phyloP scores from a whole-genome alignment of 192 early-diverging fungal species.

The Gaertneriomyces sp. region DNA sequence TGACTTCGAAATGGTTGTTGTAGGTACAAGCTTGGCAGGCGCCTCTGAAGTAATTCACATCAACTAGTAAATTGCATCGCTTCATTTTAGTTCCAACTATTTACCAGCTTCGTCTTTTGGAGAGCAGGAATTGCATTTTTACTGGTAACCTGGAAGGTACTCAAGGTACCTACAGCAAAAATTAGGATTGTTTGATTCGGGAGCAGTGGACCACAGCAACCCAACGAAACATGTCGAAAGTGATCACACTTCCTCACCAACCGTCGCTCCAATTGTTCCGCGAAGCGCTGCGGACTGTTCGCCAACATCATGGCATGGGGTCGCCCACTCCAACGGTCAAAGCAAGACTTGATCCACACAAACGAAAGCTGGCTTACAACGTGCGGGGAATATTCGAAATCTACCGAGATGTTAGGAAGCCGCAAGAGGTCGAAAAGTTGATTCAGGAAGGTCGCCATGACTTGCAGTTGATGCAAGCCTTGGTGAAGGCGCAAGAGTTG shows the following conservation, averaged over 20 bases:
- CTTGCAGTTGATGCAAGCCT: constrained; percentile 1
- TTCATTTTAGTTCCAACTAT: too few species aligned
- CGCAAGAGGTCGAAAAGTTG: constrained; percentile 5
- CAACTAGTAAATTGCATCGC: too few species aligned
- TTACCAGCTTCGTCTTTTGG: too few species aligned
- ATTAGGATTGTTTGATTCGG: too few species aligned
- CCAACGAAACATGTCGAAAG: too few species aligned
- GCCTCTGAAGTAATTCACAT: too few species aligned
- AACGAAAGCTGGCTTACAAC: constrained; percentile 10
- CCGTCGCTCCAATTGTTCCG: constrained; percentile 18
- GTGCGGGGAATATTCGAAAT: constrained; percentile 20
- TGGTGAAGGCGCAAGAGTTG: constrained; percentile 11
- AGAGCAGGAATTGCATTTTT: too few species aligned
- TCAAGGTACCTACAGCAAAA: too few species aligned
- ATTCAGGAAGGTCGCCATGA: constrained; percentile 14
- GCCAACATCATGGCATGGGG: background rate
- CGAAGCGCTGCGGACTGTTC: constrained; percentile 10
- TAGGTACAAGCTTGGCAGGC: too few species aligned
- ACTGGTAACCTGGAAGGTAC: too few species aligned
- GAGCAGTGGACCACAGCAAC: too few species aligned
- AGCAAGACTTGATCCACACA: constrained; percentile 12
- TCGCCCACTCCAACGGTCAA: background rate
- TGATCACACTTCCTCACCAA: constrained; percentile 3
- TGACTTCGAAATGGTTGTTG: too few species aligned
- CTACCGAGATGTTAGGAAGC: constrained; percentile 9